These are phyloP conservation scores for Nannochloris sp. DNA, from an alignment of 139 green algal species.

Conservation along the genomic window DNA sequence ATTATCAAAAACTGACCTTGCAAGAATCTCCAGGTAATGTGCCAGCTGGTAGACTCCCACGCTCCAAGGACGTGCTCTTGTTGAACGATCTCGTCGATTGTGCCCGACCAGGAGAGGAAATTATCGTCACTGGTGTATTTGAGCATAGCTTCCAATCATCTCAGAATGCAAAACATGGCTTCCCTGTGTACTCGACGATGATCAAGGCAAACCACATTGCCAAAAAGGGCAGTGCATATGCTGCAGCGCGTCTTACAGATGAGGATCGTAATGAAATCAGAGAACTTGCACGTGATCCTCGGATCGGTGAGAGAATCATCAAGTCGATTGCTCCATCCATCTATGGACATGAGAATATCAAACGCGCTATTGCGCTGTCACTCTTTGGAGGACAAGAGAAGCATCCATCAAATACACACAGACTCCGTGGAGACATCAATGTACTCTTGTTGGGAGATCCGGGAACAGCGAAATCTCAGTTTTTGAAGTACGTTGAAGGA, in stretches of 20 bases:
- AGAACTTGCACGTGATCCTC: constrained; percentile 59
- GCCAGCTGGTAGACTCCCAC: constrained; percentile 83
- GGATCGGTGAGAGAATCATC: constrained; percentile 75
- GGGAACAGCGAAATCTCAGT: constrained; percentile 90
- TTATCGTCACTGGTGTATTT: constrained; percentile 91
- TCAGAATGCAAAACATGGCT: constrained; percentile 85
- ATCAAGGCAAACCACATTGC: constrained; percentile 90
- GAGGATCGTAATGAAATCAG: constrained; percentile 82
- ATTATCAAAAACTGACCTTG: constrained; percentile 98
- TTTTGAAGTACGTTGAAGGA: constrained; percentile 98
- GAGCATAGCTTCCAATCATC: constrained; percentile 76
- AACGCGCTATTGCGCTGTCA: constrained; percentile 84
- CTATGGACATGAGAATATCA: constrained; percentile 97
- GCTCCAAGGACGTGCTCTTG: constrained; percentile 94
- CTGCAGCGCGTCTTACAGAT: constrained; percentile 68
- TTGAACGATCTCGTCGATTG: constrained; percentile 94
- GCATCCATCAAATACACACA: constrained; percentile 51
- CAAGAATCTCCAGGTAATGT: constrained; percentile 92
- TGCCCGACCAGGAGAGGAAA: constrained; percentile 86
- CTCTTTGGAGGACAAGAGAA: constrained; percentile 90
- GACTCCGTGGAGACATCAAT: constrained; percentile 96
- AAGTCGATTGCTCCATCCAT: constrained; percentile 97
- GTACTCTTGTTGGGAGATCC: constrained; percentile 96
- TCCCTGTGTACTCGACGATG: constrained; percentile 91
- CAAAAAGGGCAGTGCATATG: constrained; percentile 60